A percentile compares a stretch with the other conserved stretches of the same genome.
Evolutionary conservation across 805 yeast species (phyloP).

Genomic region (Candida chauliodis): DNA sequence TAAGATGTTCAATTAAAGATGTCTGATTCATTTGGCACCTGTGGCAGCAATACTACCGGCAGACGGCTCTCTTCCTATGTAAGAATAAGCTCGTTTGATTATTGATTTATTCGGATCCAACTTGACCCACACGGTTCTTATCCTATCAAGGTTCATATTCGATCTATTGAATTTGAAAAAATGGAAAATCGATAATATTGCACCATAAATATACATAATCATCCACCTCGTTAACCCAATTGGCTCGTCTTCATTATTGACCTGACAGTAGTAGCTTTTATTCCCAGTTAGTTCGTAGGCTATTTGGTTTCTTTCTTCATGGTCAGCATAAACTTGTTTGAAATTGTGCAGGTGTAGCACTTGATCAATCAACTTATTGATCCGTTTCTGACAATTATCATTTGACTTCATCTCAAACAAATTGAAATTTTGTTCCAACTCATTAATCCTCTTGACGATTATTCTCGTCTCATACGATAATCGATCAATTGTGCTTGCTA

Average conservation of each 20-base stretch:
- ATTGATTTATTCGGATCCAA: constrained; percentile 39
- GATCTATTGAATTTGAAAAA: constrained; percentile 37
- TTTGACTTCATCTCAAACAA: constrained; percentile 25
- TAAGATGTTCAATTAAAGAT: constrained; percentile 7
- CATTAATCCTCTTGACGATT: constrained; percentile 37
- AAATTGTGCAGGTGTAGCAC: constrained; percentile 30
- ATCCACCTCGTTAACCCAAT: constrained; percentile 18
- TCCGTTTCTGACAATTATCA: constrained; percentile 23
- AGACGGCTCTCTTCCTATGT: constrained; percentile 23
- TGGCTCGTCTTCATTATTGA: constrained; percentile 1
- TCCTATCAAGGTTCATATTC: constrained; percentile 41
- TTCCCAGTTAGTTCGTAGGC: constrained; percentile 26
- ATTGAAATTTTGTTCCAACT: constrained; percentile 32
- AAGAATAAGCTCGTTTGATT: constrained; percentile 33
- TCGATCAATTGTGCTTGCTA: constrained; percentile 34
- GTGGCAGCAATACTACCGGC: constrained; percentile 12
- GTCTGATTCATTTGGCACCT: too few relatives aligned
- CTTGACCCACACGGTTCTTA: constrained; percentile 34
- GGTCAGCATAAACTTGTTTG: constrained; percentile 25
- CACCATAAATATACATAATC: constrained; percentile 31
- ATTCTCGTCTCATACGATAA: constrained; percentile 39
- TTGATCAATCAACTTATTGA: constrained; percentile 21
- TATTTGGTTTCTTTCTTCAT: constrained; percentile 24
- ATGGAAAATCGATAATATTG: constrained; percentile 28
- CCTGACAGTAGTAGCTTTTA: constrained; percentile 4